Conservation (phyloP, 257 asterid genomes). For the Cruciata laevipes region DNA sequence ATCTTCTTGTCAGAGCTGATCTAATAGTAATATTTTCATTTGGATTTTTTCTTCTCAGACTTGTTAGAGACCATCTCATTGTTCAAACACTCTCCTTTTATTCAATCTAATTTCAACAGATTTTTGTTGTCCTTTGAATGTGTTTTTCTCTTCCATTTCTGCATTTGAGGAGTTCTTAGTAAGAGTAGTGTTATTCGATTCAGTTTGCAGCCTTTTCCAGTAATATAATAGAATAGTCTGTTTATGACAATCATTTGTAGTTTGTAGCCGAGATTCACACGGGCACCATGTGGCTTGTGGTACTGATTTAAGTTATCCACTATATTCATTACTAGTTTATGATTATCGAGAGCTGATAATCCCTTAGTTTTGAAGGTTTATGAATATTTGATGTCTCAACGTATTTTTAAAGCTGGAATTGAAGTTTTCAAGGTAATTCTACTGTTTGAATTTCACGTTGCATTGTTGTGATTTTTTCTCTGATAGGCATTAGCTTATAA, state of each 20-base stretch:
- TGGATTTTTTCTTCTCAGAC: neutral
- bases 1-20: slow-evolving; percentile 14
- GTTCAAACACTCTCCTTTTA: neutral
- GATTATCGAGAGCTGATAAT: neutral
- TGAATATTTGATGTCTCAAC: neutral
- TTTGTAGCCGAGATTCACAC: neutral
- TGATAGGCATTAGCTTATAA: neutral
- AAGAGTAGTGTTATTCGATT: neutral
- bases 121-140: neutral
- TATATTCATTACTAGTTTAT: too few relatives aligned
- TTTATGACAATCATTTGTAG: neutral
- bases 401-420: neutral
- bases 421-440: neutral
- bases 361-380: neutral
- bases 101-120: neutral
- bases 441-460: too few relatives aligned
- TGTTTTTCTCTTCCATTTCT: neutral
- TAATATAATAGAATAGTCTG: neutral
- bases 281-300: neutral
- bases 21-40: neutral
- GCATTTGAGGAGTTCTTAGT: neutral
- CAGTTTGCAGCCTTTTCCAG: neutral
- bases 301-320: neutral
- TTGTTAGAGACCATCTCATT: neutral
- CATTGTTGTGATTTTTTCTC: too few relatives aligned